Evolutionary conservation across 1,284 basidiomycete genomes (phyloP).

Genomic region (Amylostereum chailletii): DNA sequence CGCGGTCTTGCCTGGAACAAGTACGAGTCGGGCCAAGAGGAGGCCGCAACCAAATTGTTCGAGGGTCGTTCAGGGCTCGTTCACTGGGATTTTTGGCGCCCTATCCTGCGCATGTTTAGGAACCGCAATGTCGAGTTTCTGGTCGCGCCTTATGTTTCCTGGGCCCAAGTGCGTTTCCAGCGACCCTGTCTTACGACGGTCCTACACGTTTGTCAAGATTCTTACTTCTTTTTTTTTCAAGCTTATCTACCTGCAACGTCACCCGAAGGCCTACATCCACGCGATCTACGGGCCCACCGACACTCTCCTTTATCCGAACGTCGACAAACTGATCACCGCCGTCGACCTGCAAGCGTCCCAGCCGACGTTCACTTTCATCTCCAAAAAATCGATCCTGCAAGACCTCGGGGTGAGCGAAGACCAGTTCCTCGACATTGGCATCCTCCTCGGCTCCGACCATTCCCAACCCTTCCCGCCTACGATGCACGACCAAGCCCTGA

Average conservation of each 20-base stretch:
- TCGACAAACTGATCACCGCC: conserved; percentile 88
- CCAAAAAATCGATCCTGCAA: conserved; percentile 69
- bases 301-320: conserved; percentile 81
- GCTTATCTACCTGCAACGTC: conserved; percentile 91
- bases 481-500: conserved; percentile 71
- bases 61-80: conserved; percentile 59
- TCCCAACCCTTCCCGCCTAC: conserved; percentile 83
- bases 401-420: conserved; percentile 80
- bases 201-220: conserved; percentile 7
- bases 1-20: conserved; percentile 80
- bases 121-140: conserved; percentile 95
- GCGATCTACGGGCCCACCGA: conserved; percentile 91
- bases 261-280: conserved; percentile 91
- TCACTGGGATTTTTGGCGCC: conserved; percentile 88
- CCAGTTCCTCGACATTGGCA: conserved; percentile 91
- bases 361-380: conserved; percentile 78
- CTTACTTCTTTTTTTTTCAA: conserved; percentile 23
- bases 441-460: conserved; percentile 88
- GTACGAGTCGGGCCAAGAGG: conserved; percentile 86
- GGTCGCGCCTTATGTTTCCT: conserved; percentile 90
- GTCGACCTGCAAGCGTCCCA: conserved; percentile 63
- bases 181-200: conserved; percentile 11
- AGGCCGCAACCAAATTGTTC: conserved; percentile 77
- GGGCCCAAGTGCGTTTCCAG: conserved; percentile 71
- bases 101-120: conserved; percentile 88